Percentiles rank a stretch among this genome's conserved stretches.
phyloP scores from a whole-genome alignment of 176 grass and related monocot genomes.

The Triticum timopheevii region DNA sequence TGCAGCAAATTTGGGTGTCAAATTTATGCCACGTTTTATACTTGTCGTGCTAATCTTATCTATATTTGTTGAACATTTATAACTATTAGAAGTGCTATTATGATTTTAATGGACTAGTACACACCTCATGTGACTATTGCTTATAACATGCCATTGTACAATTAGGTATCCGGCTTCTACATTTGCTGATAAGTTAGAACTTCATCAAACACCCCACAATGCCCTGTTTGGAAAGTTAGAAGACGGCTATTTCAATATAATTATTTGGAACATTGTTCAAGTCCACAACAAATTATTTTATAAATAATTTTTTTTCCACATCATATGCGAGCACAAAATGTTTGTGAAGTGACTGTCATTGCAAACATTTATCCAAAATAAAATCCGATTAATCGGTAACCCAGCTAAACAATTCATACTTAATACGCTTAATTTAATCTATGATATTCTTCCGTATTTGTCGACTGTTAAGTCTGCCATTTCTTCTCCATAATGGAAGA shows the following conservation, averaged over 20 bases:
- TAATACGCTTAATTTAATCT: not conserved
- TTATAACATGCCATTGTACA: not conserved
- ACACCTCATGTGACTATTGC: not conserved
- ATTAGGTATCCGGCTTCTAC: not conserved
- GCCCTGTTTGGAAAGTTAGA: not conserved
- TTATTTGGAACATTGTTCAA: not conserved
- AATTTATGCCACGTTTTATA: not conserved
- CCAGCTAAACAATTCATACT: not conserved
- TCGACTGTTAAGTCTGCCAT: not conserved
- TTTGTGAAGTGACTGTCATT: not conserved
- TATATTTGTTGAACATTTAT: not conserved
- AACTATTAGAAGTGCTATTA: not conserved
- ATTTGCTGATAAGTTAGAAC: not conserved
- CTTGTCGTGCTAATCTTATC: not conserved
- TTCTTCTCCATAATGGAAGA: not conserved
- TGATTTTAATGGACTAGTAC: not conserved
- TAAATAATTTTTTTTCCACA: not conserved
- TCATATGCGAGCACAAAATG: not conserved
- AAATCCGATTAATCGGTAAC: not conserved
- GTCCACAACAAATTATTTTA: not conserved
- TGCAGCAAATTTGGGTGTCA: too few species aligned
- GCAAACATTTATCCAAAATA: not conserved
- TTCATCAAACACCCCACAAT: not conserved
- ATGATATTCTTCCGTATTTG: not conserved
- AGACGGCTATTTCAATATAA: not conserved